Percentiles rank a stretch among this genome's conserved stretches.
These are phyloP conservation scores for Leccinum longicurvipes DNA, from an alignment of 768 basidiomycete genomes.

Conservation along the genomic window DNA sequence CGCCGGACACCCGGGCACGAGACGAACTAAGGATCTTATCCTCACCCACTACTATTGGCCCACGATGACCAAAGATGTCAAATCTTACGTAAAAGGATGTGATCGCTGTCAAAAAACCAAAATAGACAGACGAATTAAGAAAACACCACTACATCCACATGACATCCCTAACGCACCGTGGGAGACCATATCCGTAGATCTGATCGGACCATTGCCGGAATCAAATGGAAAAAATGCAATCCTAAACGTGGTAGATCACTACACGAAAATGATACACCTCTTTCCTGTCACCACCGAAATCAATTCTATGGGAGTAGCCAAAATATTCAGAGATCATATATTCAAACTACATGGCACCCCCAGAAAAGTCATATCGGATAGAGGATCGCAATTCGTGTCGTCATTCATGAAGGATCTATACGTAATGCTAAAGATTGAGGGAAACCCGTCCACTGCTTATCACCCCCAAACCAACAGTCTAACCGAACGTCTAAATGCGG, in stretches of 20 bases:
- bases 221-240: neutral
- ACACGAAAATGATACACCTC: neutral
- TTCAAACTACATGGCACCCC: neutral
- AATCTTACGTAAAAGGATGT: too few species aligned
- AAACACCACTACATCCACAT: too few species aligned
- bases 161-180: too few species aligned
- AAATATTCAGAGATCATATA: neutral
- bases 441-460: neutral
- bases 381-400: neutral
- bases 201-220: neutral
- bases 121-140: too few species aligned
- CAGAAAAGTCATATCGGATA: too few species aligned
- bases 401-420: neutral
- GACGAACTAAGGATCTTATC: too few species aligned
- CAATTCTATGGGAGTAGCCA: neutral
- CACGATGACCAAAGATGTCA: too few species aligned
- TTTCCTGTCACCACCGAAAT: neutral
- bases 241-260: neutral
- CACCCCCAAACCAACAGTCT: neutral
- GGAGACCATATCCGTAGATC: too few species aligned
- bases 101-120: too few species aligned
- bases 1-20: too few species aligned
- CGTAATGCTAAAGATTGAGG: neutral
- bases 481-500: neutral
- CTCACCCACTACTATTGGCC: too few species aligned